A percentile compares a stretch with the other conserved stretches of the same genome.
Evolutionary conservation across 2,329 filamentous ascomycete genomes (phyloP).

Genomic region (Chaetomiaceae sp.): DNA sequence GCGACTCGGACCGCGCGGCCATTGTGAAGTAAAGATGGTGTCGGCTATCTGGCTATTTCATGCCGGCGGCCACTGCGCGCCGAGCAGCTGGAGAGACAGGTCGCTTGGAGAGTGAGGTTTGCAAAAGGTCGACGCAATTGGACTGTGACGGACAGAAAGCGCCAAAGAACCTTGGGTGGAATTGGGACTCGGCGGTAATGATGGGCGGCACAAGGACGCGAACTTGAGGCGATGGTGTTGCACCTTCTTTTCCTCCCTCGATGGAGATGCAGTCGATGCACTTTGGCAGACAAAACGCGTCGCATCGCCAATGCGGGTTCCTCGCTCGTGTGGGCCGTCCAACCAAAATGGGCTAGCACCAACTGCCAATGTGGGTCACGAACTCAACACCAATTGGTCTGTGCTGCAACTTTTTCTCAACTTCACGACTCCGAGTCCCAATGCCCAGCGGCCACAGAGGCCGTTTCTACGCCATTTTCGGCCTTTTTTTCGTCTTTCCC

Average conservation of each 20-base stretch:
- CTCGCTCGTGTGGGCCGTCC: neutral
- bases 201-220: neutral
- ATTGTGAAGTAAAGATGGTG: conserved; percentile 33
- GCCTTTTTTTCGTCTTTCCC: no score
- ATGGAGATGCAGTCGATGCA: conserved; percentile 13
- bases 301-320: conserved; percentile 10
- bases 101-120: neutral
- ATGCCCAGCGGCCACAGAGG: no score
- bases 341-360: neutral
- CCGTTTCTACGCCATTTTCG: no score
- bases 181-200: neutral
- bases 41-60: conserved; percentile 18
- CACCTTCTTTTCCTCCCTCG: conserved; percentile 9
- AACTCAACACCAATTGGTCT: neutral
- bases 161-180: no score
- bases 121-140: neutral
- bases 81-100: neutral
- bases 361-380: neutral
- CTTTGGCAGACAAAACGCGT: no score
- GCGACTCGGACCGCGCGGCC: conserved; percentile 46
- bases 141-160: no score
- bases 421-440: neutral
- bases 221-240: neutral
- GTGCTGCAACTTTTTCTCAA: neutral
- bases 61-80: conserved; percentile 14